Evolutionary conservation across 2,329 filamentous ascomycete genomes (phyloP).

Genomic region (Cercospora sp.): DNA sequence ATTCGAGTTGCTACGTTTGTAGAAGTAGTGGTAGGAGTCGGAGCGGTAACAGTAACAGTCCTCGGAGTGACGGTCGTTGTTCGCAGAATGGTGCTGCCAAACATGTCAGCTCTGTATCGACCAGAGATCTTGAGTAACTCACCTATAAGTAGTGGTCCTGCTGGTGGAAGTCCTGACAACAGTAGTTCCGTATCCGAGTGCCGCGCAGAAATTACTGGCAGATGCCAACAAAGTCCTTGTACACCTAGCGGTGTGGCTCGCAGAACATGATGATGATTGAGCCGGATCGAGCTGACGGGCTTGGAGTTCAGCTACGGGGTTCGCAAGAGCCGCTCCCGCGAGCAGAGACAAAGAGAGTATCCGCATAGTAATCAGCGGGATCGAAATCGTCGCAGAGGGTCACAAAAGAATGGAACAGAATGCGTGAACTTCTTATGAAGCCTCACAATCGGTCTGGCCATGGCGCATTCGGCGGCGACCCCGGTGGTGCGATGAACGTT

Average conservation of each 20-base stretch:
- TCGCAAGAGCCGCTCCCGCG: not conserved
- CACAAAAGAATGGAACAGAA: not conserved
- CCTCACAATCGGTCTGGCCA: not conserved
- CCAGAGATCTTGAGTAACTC: not conserved
- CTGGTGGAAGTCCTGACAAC: not conserved
- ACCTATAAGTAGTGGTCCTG: not conserved
- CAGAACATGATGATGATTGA: conserved; percentile 2
- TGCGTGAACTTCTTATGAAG: not conserved
- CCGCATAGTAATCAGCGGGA: not conserved
- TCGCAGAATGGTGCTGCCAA: not conserved
- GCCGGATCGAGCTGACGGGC: not conserved
- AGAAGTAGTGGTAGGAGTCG: not conserved
- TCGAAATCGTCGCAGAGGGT: not conserved
- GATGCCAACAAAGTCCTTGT: conserved; percentile 1
- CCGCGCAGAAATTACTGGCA: not conserved
- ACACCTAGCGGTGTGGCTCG: not conserved
- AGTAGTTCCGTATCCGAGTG: not conserved
- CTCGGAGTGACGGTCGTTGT: not conserved
- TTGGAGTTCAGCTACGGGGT: conserved; percentile 2
- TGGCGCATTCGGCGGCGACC: not conserved
- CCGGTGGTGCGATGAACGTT: conserved; percentile 1
- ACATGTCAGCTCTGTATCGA: not conserved
- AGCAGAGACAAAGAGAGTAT: not conserved
- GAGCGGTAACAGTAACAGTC: not conserved
- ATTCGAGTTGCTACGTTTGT: not conserved